Percentiles rank a stretch among this genome's conserved stretches.
phyloP scores from a whole-genome alignment of 164 flowering plant genomes.

The Kalanchoe fedtschenkoi region DNA sequence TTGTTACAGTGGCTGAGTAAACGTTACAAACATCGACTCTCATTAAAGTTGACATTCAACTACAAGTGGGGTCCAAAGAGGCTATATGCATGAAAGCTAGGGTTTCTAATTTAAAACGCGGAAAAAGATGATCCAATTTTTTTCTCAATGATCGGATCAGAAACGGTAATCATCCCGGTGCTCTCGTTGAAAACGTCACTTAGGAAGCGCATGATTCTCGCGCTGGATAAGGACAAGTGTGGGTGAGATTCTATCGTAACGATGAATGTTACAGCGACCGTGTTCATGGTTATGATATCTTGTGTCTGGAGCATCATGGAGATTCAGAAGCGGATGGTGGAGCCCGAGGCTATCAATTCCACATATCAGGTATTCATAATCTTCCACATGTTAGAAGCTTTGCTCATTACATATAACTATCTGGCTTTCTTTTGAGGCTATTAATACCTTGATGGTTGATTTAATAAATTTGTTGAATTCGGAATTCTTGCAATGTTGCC shows the following conservation, averaged over 20 bases:
- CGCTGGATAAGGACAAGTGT: not conserved
- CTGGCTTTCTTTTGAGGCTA: too few relatives aligned
- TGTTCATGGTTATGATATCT: not conserved
- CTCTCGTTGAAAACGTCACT: not conserved
- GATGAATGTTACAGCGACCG: not conserved
- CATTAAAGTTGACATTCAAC: too few relatives aligned
- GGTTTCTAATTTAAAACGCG: too few relatives aligned
- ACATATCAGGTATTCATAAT: not conserved
- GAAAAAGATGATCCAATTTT: too few relatives aligned
- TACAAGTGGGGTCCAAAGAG: too few relatives aligned
- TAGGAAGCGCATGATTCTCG: constrained; percentile 1
- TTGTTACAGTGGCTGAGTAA: too few relatives aligned
- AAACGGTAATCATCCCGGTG: not conserved
- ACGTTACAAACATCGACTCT: too few relatives aligned
- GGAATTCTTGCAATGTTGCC: too few relatives aligned
- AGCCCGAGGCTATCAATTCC: not conserved
- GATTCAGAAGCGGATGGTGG: not conserved
- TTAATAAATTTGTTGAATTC: too few relatives aligned
- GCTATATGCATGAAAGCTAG: too few relatives aligned
- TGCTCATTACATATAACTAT: not conserved
- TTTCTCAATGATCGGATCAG: not conserved
- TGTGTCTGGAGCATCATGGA: not conserved
- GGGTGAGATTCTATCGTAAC: not conserved
- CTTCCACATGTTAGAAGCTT: not conserved
- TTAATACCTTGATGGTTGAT: too few relatives aligned